Conservation (phyloP, 192 early-diverging fungal species). For the Coemansia brasiliensis region DNA sequence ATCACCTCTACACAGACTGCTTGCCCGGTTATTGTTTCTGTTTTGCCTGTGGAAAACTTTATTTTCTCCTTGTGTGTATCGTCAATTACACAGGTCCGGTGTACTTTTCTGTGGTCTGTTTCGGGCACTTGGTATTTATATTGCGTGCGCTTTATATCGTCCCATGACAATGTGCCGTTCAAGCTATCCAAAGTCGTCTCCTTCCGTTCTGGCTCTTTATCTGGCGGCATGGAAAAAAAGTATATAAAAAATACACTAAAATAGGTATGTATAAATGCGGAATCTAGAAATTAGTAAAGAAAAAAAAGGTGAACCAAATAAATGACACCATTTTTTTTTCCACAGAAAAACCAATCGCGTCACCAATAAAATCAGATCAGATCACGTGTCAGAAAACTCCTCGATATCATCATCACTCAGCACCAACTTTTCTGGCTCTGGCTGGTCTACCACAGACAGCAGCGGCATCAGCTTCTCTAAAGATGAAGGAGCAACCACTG, state of each 20-base stretch:
- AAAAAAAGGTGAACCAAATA: not conserved
- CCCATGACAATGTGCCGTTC: constrained; percentile 2
- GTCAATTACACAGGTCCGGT: not conserved
- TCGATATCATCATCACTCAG: constrained; percentile 51
- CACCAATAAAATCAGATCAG: not conserved
- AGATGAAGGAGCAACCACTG: not conserved
- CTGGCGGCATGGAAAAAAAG: not conserved
- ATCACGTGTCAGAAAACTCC: constrained; percentile 41
- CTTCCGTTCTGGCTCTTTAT: not conserved
- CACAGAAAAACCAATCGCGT: not conserved
- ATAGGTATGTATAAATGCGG: not conserved
- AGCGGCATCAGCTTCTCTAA: constrained; percentile 3
- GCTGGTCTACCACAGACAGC: not conserved
- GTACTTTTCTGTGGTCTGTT: too few relatives aligned
- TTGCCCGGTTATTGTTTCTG: not conserved
- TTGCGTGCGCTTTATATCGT: not conserved
- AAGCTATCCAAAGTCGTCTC: constrained; percentile 1
- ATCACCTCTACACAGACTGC: not conserved
- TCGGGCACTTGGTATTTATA: too few relatives aligned
- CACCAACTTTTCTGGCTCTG: constrained; percentile 20
- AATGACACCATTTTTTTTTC: not conserved
- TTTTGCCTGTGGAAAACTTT: constrained; percentile 7
- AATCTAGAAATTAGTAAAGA: not conserved
- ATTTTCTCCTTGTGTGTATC: constrained; percentile 7
- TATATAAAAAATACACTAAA: too few relatives aligned